Base-by-base conservation (phyloP, 257 asterid genomes). In the Linderniella brevidens region DNA sequence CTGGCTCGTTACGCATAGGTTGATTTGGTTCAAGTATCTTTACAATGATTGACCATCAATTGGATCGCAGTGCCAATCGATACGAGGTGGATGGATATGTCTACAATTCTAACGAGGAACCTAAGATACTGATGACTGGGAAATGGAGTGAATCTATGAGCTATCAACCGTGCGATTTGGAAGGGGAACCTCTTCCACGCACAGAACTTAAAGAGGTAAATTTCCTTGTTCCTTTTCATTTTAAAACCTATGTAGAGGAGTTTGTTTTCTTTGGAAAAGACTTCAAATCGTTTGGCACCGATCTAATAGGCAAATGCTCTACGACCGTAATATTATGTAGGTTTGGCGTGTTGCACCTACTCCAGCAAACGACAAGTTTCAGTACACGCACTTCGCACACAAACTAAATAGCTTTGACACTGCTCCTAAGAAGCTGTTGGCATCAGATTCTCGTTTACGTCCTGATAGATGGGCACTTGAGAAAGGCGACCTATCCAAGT, bases 81-180 rank as follows among this genome's bases (percentile, higher is more conserved):
- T 90, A 90, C 59, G 99, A 90, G 70, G 93, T 90, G 37, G 99
- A 90, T 71, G 99, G 99, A 49, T 90, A 90, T 63, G 93, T 90
- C 17, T 90, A 90, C 57, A 79, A 85, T 66, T 76, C 86, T 37
- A 59, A 69, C 11, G 99, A 90, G 68, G 96, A 90, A 68, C 99
- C 99, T 38, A 85, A 85, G 68, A 79, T 85, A 53, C 69, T 90
- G 80, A 85, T 90, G 87, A 90, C 99, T 11, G 99, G 96, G 54
- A 90, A 82, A 64, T 90, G 99, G 94, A 90, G 73, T 9, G 92
- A 86, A 64, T 76, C 64, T 52, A 59, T 90, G 79, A 79, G 83
- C 58, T 90, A 75, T 68, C 99, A 90, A 66, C 96, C 82, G 11
- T 90, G 99, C 70, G 99, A 90, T 68, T 41, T 52, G 57, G 96